These are phyloP conservation scores for Entonaema liquescens DNA, from an alignment of 495 filamentous ascomycete species.

Conservation along the genomic window DNA sequence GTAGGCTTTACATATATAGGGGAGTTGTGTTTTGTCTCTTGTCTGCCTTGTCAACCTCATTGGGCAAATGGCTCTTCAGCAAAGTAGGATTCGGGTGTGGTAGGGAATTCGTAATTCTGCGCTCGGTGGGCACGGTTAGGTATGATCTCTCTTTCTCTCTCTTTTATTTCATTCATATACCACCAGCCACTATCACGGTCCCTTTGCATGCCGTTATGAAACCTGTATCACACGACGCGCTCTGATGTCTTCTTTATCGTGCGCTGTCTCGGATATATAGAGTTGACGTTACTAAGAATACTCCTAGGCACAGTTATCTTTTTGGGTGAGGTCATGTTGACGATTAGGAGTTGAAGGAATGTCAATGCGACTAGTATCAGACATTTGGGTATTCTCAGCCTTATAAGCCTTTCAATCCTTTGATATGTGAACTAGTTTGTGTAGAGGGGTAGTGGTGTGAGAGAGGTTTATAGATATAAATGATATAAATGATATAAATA, in stretches of 20 bases:
- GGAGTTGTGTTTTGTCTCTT: too few species aligned
- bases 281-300: slow-evolving; percentile 13
- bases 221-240: slow-evolving; percentile 19
- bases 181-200: slow-evolving; percentile 19
- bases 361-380: background rate
- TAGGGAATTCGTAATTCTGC: slow-evolving; percentile 12
- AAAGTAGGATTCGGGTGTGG: slow-evolving; percentile 31
- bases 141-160: slow-evolving; percentile 14
- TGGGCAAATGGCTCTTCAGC: slow-evolving; percentile 12
- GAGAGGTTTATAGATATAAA: background rate
- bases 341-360: background rate
- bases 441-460: background rate
- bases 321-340: background rate
- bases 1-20: too few species aligned
- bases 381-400: background rate
- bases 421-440: background rate
- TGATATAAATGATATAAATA: too few species aligned
- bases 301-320: background rate
- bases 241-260: slow-evolving; percentile 10
- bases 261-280: slow-evolving; percentile 17
- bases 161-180: too few species aligned
- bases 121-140: background rate
- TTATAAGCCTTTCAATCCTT: background rate
- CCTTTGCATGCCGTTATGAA: slow-evolving; percentile 30
- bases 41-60: slow-evolving; percentile 9